Conservation (phyloP, 2,329 filamentous ascomycete species). For the Thielaviopsis euricoi region DNA sequence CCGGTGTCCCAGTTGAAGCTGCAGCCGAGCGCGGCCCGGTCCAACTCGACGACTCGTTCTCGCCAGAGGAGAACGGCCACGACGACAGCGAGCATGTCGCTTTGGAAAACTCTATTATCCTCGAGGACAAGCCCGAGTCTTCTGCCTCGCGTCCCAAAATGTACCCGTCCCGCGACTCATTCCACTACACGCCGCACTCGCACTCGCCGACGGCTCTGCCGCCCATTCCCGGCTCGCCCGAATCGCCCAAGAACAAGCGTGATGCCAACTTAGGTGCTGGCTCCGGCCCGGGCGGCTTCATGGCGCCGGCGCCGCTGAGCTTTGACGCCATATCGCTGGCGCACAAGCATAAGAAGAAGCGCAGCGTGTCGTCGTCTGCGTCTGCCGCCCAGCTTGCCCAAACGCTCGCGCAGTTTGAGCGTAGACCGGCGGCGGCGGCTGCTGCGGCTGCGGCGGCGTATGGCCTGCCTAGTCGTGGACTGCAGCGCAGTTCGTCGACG, state of each 20-base stretch:
- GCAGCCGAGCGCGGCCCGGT: no score
- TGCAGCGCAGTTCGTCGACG: not conserved
- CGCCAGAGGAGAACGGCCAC: no score
- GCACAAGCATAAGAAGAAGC: not conserved
- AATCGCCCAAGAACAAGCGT: not conserved
- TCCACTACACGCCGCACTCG: not conserved
- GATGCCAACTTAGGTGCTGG: not conserved
- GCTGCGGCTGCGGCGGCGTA: not conserved
- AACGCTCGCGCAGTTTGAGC: not conserved
- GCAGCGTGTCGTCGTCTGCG: not conserved
- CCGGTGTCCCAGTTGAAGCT: not conserved
- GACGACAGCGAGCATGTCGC: not conserved
- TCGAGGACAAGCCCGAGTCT: not conserved
- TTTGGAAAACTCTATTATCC: not conserved
- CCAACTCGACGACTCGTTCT: not conserved
- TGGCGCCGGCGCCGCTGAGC: not conserved
- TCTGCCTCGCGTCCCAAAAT: no score
- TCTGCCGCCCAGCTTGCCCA: not conserved
- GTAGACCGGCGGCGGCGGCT: no score
- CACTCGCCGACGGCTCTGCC: not conserved
- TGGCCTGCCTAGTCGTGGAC: not conserved
- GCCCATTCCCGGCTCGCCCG: constrained; percentile 9
- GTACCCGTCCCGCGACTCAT: not conserved
- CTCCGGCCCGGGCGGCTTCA: not conserved
- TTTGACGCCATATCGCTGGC: not conserved